Evolutionary conservation across 140 eudicot genomes (phyloP).

Genomic region (Erigeron philadelphicus): DNA sequence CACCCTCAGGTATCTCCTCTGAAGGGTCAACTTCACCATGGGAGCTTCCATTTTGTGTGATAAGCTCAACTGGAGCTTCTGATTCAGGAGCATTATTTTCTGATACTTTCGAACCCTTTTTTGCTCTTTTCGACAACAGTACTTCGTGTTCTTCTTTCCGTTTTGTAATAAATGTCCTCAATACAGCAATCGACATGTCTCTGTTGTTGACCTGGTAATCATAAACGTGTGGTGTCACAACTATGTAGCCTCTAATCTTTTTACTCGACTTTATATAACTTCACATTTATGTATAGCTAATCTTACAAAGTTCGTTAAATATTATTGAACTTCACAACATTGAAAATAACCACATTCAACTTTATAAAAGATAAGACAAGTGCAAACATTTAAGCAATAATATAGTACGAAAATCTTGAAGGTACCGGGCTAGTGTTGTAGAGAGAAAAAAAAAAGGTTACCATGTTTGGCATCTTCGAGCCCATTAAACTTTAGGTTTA

Average conservation of each 20-base stretch:
- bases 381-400: neutral
- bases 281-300: neutral
- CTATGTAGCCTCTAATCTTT: neutral
- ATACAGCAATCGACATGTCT: conserved; percentile 90
- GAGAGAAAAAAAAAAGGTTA: neutral
- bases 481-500: neutral
- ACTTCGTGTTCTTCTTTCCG: conserved; percentile 76
- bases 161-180: conserved; percentile 71
- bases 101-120: conserved; percentile 35
- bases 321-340: neutral
- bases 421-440: neutral
- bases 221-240: conserved; percentile 14
- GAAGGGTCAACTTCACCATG: conserved; percentile 43
- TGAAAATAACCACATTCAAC: neutral
- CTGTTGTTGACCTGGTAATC: conserved; percentile 80
- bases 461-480: neutral
- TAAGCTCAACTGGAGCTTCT: conserved; percentile 34
- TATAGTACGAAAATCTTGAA: neutral
- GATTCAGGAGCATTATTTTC: conserved; percentile 38
- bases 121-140: conserved; percentile 33
- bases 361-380: neutral
- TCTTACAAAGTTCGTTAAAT: conserved; percentile 5
- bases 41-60: conserved; percentile 32
- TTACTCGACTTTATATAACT: neutral
- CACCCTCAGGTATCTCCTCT: conserved; percentile 41